Conservation (phyloP, 129 eudicot genomes). For the Apium graveolens region DNA sequence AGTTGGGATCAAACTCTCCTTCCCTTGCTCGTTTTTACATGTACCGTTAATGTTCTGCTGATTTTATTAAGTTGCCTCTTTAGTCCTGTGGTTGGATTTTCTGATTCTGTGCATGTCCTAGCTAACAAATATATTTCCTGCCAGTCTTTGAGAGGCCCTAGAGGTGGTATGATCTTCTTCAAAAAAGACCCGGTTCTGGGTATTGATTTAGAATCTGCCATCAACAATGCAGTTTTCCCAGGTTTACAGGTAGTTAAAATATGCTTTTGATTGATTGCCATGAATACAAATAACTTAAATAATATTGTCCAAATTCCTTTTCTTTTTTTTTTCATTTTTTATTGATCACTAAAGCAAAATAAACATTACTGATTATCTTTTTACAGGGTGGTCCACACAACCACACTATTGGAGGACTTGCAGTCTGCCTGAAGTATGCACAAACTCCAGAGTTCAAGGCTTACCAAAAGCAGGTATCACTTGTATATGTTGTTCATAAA, state of each 20-base stretch:
- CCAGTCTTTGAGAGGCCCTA: conserved; percentile 93
- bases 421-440: conserved; percentile 90
- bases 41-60: background rate
- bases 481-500: conserved; percentile 6
- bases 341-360: background rate
- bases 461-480: conserved; percentile 70
- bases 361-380: background rate
- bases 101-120: background rate
- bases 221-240: conserved; percentile 97
- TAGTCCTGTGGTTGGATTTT: background rate
- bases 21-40: background rate
- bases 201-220: conserved; percentile 85
- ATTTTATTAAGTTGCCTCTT: background rate
- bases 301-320: background rate
- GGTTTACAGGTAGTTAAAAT: conserved; percentile 72
- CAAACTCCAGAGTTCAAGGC: conserved; percentile 78
- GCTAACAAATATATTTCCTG: conserved; percentile 10
- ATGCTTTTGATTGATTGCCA: background rate
- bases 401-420: conserved; percentile 93
- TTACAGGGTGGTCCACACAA: conserved; percentile 98
- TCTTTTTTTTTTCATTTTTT: background rate
- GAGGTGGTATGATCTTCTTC: conserved; percentile 99
- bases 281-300: background rate
- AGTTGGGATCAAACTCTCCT: background rate
- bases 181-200: conserved; percentile 80